Conservation (phyloP, 2,329 filamentous ascomycete species). For the Pseudogymnoascus sp. region DNA sequence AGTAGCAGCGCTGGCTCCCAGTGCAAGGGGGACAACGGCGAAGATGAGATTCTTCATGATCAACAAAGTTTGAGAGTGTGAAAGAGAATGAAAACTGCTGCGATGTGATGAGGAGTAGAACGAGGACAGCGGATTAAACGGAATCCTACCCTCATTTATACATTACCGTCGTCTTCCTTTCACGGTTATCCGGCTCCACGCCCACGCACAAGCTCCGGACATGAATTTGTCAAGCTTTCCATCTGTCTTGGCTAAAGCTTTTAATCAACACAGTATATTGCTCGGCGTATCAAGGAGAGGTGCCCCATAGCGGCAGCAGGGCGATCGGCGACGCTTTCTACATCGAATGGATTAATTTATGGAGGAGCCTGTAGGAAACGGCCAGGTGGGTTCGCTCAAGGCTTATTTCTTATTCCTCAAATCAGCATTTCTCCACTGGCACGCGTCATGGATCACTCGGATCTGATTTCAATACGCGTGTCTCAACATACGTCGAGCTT, state of each 20-base stretch:
- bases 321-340: background rate
- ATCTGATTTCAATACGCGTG: background rate
- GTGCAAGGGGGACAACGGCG: background rate
- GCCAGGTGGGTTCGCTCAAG: background rate
- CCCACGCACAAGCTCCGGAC: background rate
- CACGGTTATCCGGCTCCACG: background rate
- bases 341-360: background rate
- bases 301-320: background rate
- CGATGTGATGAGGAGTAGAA: background rate
- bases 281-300: background rate
- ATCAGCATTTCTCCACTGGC: background rate
- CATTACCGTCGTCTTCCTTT: background rate
- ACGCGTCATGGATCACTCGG: background rate
- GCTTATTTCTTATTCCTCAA: background rate
- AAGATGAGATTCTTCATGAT: background rate
- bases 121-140: background rate
- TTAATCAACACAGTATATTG: background rate
- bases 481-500: background rate
- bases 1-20: slow-evolving; percentile 16
- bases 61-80: background rate
- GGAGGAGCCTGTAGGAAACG: background rate
- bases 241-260: background rate
- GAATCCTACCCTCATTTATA: background rate
- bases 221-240: background rate
- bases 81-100: background rate